Evolutionary conservation across 208 protist genomes (phyloP).

Genomic region (Crithidia sp.): DNA sequence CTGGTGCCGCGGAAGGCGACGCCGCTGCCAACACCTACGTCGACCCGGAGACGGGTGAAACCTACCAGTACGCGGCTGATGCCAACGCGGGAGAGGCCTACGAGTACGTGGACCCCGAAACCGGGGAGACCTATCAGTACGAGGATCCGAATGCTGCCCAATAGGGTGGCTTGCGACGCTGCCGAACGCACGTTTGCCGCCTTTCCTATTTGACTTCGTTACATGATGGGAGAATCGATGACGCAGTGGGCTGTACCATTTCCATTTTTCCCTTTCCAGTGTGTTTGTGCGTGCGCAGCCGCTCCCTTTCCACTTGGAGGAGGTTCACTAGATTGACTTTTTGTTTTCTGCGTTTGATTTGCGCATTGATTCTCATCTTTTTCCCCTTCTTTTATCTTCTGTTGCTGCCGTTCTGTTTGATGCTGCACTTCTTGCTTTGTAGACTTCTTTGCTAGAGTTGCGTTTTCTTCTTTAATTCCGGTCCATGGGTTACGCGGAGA

Average conservation of each 20-base stretch:
- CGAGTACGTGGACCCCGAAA: constrained; percentile 29
- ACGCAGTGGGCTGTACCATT: too few species aligned
- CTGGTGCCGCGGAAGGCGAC: not conserved
- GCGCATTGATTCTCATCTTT: not conserved
- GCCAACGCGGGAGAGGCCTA: constrained; percentile 34
- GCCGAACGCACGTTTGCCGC: not conserved
- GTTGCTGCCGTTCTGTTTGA: not conserved
- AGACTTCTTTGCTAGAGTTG: constrained; percentile 21
- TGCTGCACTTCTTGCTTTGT: constrained; percentile 6
- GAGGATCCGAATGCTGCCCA: constrained; percentile 22
- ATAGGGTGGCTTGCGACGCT: not conserved
- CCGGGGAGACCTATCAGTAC: constrained; percentile 36
- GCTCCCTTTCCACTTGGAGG: not conserved
- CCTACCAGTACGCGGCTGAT: constrained; percentile 41
- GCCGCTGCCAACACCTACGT: constrained; percentile 15
- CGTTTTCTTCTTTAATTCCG: constrained; percentile 4
- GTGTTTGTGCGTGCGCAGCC: too few species aligned
- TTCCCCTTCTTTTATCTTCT: constrained; percentile 3
- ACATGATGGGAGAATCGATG: too few species aligned
- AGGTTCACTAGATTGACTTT: constrained; percentile 3
- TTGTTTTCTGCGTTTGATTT: not conserved
- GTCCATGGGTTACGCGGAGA: too few species aligned
- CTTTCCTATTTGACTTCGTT: too few species aligned
- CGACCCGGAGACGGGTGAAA: constrained; percentile 42
- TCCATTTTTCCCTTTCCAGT: too few species aligned